Conservation (phyloP, 345 rosid genomes). For the Sonneratia alba region DNA sequence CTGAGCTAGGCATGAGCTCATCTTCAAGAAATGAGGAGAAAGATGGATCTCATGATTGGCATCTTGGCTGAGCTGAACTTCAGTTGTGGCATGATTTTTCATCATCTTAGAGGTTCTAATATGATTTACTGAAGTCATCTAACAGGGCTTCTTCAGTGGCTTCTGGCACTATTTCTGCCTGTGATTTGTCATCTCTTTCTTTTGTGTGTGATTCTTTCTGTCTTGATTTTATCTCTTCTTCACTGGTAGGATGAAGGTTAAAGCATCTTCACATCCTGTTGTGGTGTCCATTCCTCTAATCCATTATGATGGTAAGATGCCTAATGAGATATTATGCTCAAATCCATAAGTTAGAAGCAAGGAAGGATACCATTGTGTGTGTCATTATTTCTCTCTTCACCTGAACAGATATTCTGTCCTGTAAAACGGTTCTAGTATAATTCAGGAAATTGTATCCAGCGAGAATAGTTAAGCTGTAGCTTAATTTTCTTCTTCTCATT, state of each 20-base stretch:
- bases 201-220: background rate
- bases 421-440: background rate
- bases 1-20: background rate
- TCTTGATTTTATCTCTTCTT: background rate
- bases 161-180: no score
- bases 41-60: background rate
- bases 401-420: background rate
- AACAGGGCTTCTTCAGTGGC: no score
- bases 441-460: background rate
- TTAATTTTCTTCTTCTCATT: background rate
- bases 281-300: constrained; percentile 74
- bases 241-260: constrained; percentile 73
- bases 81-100: background rate
- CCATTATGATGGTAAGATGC: constrained; percentile 76
- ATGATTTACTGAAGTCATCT: background rate
- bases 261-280: constrained; percentile 54
- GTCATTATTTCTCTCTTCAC: background rate
- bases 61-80: background rate
- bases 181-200: background rate
- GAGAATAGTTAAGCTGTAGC: background rate
- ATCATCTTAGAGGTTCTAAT: background rate
- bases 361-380: no score
- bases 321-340: background rate
- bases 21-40: background rate
- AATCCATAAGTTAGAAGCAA: no score